Percentiles rank a stretch among this genome's conserved stretches.
Evolutionary conservation across 768 basidiomycete genomes (phyloP).

Genomic region (Boletus reticuloceps): DNA sequence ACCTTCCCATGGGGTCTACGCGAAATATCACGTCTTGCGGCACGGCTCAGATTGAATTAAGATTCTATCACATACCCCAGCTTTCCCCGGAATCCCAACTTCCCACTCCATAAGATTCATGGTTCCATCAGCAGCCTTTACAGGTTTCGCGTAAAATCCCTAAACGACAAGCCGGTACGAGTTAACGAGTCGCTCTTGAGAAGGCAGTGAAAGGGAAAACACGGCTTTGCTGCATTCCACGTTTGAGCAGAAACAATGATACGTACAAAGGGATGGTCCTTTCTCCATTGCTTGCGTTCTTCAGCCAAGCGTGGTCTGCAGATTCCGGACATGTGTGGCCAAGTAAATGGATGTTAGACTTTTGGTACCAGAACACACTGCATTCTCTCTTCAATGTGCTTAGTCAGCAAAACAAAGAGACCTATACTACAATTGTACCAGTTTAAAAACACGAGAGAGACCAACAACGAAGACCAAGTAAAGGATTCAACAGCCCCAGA

Average conservation of each 20-base stretch:
- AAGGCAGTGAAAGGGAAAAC: not conserved
- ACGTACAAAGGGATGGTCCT: slow-evolving; percentile 97
- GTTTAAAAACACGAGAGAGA: not conserved
- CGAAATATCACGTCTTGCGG: slow-evolving; percentile 10
- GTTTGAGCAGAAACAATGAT: not conserved
- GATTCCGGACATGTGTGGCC: slow-evolving; percentile 70
- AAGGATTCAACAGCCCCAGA: not conserved
- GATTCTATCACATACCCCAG: slow-evolving; percentile 55
- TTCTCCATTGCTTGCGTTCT: slow-evolving; percentile 98
- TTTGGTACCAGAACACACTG: not conserved
- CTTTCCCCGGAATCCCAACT: slow-evolving; percentile 95
- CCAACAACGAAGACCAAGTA: not conserved
- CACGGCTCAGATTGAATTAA: slow-evolving; percentile 5
- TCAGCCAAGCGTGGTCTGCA: slow-evolving; percentile 91
- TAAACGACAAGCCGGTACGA: slow-evolving; percentile 31
- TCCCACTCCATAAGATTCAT: slow-evolving; percentile 99
- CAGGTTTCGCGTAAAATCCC: slow-evolving; percentile 97
- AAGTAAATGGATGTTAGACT: slow-evolving; percentile 1
- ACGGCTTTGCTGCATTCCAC: not conserved
- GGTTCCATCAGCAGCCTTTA: slow-evolving; percentile 86
- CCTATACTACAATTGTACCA: not conserved
- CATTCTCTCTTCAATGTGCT: not conserved
- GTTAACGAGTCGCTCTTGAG: slow-evolving; percentile 3
- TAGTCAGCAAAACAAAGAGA: slow-evolving; percentile 15
- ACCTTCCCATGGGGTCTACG: slow-evolving; percentile 93